A percentile compares a stretch with the other conserved stretches of the same genome.
Evolutionary conservation across 805 yeast genomes (phyloP).

Genomic region (Ogataea henricii): DNA sequence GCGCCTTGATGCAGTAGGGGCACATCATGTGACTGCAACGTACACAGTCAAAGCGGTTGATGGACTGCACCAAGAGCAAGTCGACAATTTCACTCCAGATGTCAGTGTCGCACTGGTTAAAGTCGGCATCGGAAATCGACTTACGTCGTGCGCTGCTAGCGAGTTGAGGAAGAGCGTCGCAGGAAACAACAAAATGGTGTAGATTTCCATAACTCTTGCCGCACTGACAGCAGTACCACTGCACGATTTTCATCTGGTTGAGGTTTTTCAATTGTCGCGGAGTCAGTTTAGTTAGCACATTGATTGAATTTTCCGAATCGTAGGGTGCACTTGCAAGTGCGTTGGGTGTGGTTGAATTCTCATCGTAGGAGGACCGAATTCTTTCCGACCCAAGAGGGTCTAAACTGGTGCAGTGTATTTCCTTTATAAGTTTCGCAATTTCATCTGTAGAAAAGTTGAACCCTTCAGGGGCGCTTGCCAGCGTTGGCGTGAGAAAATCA

Average conservation of each 20-base stretch:
- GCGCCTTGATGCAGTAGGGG: slow-evolving; percentile 34
- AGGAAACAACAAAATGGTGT: slow-evolving; percentile 19
- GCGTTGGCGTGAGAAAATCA: slow-evolving; percentile 14
- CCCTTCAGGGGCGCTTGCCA: slow-evolving; percentile 9
- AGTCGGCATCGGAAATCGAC: not conserved
- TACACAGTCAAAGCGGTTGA: slow-evolving; percentile 30
- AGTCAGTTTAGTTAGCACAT: slow-evolving; percentile 13
- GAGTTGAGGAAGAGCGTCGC: slow-evolving; percentile 1
- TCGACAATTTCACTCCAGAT: slow-evolving; percentile 20
- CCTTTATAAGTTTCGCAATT: slow-evolving; percentile 15
- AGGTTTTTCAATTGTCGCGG: slow-evolving; percentile 5
- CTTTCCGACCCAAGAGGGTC: not conserved
- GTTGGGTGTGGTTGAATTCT: not conserved
- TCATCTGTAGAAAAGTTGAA: slow-evolving; percentile 19
- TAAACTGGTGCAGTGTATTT: slow-evolving; percentile 14
- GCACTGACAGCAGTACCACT: slow-evolving; percentile 37
- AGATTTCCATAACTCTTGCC: slow-evolving; percentile 33
- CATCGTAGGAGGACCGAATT: not conserved
- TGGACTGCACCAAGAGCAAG: slow-evolving; percentile 14
- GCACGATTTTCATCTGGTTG: slow-evolving; percentile 30
- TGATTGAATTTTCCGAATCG: slow-evolving; percentile 7
- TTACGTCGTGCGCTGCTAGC: slow-evolving; percentile 2
- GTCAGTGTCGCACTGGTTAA: not conserved
- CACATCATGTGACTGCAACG: slow-evolving; percentile 37
- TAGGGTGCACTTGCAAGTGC: not conserved